phyloP scores from a whole-genome alignment of 2,329 filamentous ascomycete species.

The Sphaerulina vaccinii region DNA sequence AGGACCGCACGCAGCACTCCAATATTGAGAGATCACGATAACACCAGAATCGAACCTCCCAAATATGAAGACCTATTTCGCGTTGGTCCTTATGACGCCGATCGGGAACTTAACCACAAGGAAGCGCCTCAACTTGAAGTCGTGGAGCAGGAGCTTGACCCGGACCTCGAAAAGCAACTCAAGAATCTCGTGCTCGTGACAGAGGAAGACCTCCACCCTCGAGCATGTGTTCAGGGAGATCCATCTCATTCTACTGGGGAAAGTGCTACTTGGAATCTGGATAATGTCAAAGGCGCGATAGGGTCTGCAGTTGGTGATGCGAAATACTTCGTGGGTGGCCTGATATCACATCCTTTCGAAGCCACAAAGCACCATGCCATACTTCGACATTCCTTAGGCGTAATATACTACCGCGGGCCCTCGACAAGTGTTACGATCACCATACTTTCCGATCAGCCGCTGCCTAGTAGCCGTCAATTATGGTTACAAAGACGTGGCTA shows the following conservation, averaged over 20 bases:
- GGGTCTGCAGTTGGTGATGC: slow-evolving; percentile 9
- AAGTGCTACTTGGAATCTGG: background rate
- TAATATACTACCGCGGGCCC: slow-evolving; percentile 48
- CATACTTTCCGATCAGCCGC: slow-evolving; percentile 58
- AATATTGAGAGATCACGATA: background rate
- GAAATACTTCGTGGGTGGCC: slow-evolving; percentile 14
- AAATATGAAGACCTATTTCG: slow-evolving; percentile 6
- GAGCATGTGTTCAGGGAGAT: background rate
- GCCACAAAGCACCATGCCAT: slow-evolving; percentile 14
- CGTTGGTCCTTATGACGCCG: background rate
- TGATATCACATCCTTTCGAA: slow-evolving; percentile 16
- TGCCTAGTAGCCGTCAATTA: slow-evolving; percentile 59
- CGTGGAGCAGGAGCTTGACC: background rate
- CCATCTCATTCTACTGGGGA: too few species aligned
- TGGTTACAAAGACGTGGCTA: slow-evolving; percentile 69
- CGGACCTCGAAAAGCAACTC: slow-evolving; percentile 9
- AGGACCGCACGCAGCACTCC: slow-evolving; percentile 9
- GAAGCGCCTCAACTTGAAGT: background rate
- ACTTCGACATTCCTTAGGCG: slow-evolving; percentile 15
- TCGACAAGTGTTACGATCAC: slow-evolving; percentile 64
- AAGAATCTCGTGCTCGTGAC: slow-evolving; percentile 3
- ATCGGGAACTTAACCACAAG: background rate
- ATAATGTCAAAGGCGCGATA: slow-evolving; percentile 6
- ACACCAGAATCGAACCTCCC: background rate
- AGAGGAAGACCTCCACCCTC: background rate